phyloP scores from a whole-genome alignment of 495 filamentous ascomycete genomes.

The Lasiosphaeria miniovina region DNA sequence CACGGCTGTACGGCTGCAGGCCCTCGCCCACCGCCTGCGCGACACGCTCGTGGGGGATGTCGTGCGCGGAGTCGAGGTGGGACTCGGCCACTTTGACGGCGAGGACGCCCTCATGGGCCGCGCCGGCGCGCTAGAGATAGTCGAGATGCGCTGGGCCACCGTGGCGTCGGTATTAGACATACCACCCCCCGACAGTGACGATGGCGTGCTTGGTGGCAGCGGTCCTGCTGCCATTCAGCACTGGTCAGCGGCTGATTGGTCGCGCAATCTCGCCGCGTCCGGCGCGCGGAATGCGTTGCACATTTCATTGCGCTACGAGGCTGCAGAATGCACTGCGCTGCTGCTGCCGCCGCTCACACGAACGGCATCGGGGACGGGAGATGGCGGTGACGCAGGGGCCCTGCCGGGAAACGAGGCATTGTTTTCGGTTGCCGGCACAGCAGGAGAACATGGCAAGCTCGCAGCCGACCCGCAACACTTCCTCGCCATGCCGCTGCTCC shows the following conservation, averaged over 20 bases:
- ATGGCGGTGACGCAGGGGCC: not conserved
- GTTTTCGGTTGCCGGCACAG: conserved; percentile 8
- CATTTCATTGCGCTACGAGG: conserved; percentile 41
- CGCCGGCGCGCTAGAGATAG: conserved; percentile 36
- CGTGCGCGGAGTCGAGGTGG: conserved; percentile 47
- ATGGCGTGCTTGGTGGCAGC: conserved; percentile 10
- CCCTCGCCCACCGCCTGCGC: conserved; percentile 37
- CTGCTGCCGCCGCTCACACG: conserved; percentile 34
- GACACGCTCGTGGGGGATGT: conserved; percentile 48
- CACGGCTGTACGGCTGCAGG: conserved; percentile 24
- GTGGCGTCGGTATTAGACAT: conserved; percentile 23
- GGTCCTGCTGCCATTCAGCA: not conserved
- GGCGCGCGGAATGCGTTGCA: conserved; percentile 24
- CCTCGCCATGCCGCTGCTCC: conserved; percentile 38
- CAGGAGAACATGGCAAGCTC: conserved; percentile 6
- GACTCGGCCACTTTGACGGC: conserved; percentile 16
- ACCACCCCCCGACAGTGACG: not conserved
- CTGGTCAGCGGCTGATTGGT: not conserved
- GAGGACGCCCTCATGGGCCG: conserved; percentile 31
- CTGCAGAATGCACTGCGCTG: conserved; percentile 37
- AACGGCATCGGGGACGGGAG: conserved; percentile 3
- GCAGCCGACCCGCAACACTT: conserved; percentile 22
- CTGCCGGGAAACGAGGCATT: not conserved
- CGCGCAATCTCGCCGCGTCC: not conserved
- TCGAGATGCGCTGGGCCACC: conserved; percentile 33